phyloP scores from a whole-genome alignment of 2,329 filamentous ascomycete genomes.

The Epichloe sp. region DNA sequence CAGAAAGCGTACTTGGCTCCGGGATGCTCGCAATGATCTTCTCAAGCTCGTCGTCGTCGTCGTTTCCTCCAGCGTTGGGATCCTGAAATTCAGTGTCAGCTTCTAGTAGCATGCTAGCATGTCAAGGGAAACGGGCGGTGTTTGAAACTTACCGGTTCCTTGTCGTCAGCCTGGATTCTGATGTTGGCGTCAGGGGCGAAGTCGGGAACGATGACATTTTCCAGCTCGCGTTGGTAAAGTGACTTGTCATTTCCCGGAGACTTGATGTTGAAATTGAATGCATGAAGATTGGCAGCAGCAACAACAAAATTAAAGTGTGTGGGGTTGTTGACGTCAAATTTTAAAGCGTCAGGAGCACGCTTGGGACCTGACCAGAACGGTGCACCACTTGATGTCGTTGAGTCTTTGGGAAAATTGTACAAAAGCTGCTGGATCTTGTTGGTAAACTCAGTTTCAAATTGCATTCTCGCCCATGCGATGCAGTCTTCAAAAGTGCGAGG shows the following conservation, averaged over 20 bases:
- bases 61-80: conserved; percentile 60
- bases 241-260: conserved; percentile 55
- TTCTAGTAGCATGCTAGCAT: neutral
- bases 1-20: conserved; percentile 64
- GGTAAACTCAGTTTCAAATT: conserved; percentile 95
- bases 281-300: conserved; percentile 81
- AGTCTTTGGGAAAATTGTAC: conserved; percentile 95
- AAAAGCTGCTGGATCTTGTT: conserved; percentile 92
- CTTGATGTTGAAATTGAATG: conserved; percentile 96
- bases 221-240: conserved; percentile 67
- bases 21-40: conserved; percentile 63
- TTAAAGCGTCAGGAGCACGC: conserved; percentile 82
- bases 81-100: conserved; percentile 35
- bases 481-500: conserved; percentile 91
- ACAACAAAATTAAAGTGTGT: conserved; percentile 84
- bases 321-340: conserved; percentile 72
- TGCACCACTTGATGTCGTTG: conserved; percentile 73
- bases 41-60: conserved; percentile 72
- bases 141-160: conserved; percentile 53
- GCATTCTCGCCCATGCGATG: conserved; percentile 82
- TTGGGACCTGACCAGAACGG: conserved; percentile 98
- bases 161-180: conserved; percentile 94
- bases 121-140: too few relatives aligned
- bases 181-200: conserved; percentile 82
- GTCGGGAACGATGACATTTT: conserved; percentile 90